These are phyloP conservation scores for Stachybotrys chlorohalonatus DNA, from an alignment of 2,329 filamentous ascomycete genomes.

Conservation along the genomic window DNA sequence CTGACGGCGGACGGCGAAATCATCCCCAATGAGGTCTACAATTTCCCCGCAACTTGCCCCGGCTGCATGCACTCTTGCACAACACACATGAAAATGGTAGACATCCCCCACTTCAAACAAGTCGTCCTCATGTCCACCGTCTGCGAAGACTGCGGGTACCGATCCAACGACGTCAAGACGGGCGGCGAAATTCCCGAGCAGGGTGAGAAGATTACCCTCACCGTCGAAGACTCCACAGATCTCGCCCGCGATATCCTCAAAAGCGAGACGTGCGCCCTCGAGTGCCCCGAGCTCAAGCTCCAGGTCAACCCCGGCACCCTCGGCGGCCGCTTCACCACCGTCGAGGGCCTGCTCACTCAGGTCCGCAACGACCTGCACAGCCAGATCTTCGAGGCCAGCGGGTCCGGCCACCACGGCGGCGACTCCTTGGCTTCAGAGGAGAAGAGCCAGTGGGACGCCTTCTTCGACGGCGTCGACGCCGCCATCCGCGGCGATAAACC, in stretches of 20 bases:
- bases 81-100: constrained; percentile 98
- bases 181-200: constrained; percentile 83
- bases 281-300: constrained; percentile 79
- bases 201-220: constrained; percentile 74
- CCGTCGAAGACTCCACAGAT: constrained; percentile 61
- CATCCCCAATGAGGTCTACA: constrained; percentile 84
- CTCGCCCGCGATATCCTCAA: constrained; percentile 91
- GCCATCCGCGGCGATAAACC: constrained; percentile 73
- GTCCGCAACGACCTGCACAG: constrained; percentile 81
- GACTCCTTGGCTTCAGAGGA: constrained; percentile 65
- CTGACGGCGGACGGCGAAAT: constrained; percentile 62
- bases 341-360: constrained; percentile 88
- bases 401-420: constrained; percentile 44
- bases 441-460: constrained; percentile 65
- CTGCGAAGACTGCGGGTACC: constrained; percentile 86
- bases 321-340: constrained; percentile 91
- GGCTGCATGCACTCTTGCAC: constrained; percentile 79
- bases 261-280: constrained; percentile 81
- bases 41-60: constrained; percentile 84
- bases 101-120: constrained; percentile 96
- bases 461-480: constrained; percentile 67
- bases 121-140: constrained; percentile 93
- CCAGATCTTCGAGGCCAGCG: constrained; percentile 77
- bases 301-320: constrained; percentile 88
- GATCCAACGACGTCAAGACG: constrained; percentile 95